Evolutionary conservation across 2,329 filamentous ascomycete genomes (phyloP).

Genomic region (Penicillium sp.): DNA sequence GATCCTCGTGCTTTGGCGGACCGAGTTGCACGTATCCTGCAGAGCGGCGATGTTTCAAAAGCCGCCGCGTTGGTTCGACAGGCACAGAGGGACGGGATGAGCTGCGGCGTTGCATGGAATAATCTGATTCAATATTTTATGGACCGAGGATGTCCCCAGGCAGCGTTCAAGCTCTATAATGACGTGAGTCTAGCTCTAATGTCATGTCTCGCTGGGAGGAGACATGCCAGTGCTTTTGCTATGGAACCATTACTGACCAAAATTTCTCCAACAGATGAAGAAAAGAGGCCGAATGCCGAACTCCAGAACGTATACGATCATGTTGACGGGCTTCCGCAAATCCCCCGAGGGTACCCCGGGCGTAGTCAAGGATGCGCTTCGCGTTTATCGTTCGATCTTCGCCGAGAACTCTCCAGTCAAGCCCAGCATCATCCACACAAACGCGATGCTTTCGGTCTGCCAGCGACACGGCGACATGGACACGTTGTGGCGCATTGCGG

Average conservation of each 20-base stretch:
- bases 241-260: constrained; percentile 1
- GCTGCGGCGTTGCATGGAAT: constrained; percentile 81
- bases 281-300: constrained; percentile 80
- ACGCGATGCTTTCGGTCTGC: constrained; percentile 82
- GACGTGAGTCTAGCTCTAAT: constrained; percentile 55
- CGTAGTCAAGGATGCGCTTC: constrained; percentile 62
- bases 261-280: constrained; percentile 67
- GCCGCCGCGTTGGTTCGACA: constrained; percentile 64
- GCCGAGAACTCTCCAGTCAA: constrained; percentile 59
- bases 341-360: constrained; percentile 49
- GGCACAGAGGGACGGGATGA: constrained; percentile 58
- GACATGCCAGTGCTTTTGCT: not conserved
- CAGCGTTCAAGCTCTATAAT: constrained; percentile 79
- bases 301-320: constrained; percentile 73
- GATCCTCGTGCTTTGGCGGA: constrained; percentile 71
- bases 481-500: constrained; percentile 69
- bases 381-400: constrained; percentile 72
- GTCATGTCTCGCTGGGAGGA: not conserved
- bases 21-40: constrained; percentile 60
- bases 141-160: constrained; percentile 54
- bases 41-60: constrained; percentile 57
- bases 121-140: constrained; percentile 70
- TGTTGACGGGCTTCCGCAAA: constrained; percentile 69
- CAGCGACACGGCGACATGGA: constrained; percentile 70
- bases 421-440: constrained; percentile 76